Evolutionary conservation across 2,329 filamentous ascomycete genomes (phyloP).

Genomic region (Fusarium clavum): DNA sequence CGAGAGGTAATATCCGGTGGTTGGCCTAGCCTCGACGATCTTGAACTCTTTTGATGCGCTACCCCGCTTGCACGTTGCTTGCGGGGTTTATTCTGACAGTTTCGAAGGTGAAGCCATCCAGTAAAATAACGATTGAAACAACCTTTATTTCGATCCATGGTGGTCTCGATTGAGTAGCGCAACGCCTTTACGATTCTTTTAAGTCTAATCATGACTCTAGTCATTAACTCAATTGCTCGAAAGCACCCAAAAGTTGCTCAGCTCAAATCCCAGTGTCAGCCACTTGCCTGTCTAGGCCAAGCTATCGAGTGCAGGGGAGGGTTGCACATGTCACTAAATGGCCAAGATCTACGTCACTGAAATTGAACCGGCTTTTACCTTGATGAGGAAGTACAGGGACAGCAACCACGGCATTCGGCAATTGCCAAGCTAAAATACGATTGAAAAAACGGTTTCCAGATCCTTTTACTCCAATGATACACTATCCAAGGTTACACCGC

Average conservation of each 20-base stretch:
- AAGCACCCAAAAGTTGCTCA: neutral
- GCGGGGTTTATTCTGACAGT: conserved; percentile 7
- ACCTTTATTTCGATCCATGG: neutral
- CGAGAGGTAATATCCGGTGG: conserved; percentile 20
- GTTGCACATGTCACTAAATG: conserved; percentile 9
- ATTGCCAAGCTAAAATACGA: neutral
- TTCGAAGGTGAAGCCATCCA: neutral
- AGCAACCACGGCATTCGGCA: neutral
- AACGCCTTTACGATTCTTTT: neutral
- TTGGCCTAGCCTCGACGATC: conserved; percentile 24
- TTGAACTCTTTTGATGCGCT: conserved; percentile 19
- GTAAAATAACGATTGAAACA: neutral
- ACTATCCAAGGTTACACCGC: neutral
- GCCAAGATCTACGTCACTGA: conserved; percentile 18
- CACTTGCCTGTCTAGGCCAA: conserved; percentile 13
- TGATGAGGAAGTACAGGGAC: conserved; percentile 2
- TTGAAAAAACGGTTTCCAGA: neutral
- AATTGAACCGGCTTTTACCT: neutral
- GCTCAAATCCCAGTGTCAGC: conserved; percentile 10
- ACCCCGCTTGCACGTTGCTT: conserved; percentile 20
- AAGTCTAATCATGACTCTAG: conserved; percentile 11
- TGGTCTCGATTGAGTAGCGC: neutral
- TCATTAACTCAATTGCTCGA: neutral
- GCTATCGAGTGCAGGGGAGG: conserved; percentile 9
- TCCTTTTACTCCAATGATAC: neutral